A percentile compares a stretch with the other conserved stretches of the same genome.
phyloP scores from a whole-genome alignment of 441 rosid species.

The Gossypium davidsonii region DNA sequence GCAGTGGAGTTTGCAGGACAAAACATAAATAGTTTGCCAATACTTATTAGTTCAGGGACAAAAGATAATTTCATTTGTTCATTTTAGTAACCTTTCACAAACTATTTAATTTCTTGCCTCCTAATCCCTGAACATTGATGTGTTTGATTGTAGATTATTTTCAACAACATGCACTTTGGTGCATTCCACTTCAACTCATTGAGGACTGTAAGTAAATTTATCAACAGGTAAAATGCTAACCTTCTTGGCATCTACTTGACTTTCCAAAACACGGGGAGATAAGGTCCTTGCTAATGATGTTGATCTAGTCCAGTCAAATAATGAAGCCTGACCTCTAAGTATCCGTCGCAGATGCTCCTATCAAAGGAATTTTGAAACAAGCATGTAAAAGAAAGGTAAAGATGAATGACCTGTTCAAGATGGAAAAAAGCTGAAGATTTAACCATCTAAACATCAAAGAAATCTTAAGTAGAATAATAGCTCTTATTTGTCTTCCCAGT shows the following conservation, averaged over 20 bases:
- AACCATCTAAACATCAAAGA: slow-evolving; percentile 9
- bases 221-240: slow-evolving; percentile 30
- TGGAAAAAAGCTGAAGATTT: slow-evolving; percentile 3
- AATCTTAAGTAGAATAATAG: not conserved
- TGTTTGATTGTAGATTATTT: not conserved
- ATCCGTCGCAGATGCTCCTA: slow-evolving; percentile 92
- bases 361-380: slow-evolving; percentile 1
- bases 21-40: not conserved
- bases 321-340: slow-evolving; percentile 93
- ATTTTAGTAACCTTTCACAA: not conserved
- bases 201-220: not conserved
- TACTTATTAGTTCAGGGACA: not conserved
- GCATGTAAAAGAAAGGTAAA: not conserved
- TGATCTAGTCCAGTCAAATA: slow-evolving; percentile 96
- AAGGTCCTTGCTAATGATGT: slow-evolving; percentile 87
- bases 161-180: slow-evolving; percentile 1
- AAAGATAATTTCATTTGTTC: not conserved
- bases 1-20: not conserved
- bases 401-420: not conserved
- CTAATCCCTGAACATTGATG: not conserved
- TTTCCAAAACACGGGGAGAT: slow-evolving; percentile 94
- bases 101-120: not conserved
- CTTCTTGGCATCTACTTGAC: slow-evolving; percentile 96
- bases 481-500: not conserved
- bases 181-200: not conserved